These are phyloP conservation scores for Neopestalotiopsis sp. DNA, from an alignment of 2,329 filamentous ascomycete species.

Conservation along the genomic window DNA sequence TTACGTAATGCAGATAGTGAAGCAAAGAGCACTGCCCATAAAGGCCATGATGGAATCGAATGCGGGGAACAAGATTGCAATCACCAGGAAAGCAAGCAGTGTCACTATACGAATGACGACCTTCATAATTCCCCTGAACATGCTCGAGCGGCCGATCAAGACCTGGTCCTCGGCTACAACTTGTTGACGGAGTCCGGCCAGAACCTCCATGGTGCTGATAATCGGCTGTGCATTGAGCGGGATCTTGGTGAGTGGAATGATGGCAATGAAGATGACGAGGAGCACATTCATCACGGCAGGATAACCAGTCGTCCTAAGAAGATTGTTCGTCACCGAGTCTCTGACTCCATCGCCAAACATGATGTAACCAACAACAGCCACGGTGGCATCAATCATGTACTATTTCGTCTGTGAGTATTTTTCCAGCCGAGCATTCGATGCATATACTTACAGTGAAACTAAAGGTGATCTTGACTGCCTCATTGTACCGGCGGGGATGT, in stretches of 20 bases:
- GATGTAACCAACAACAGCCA: slow-evolving; percentile 82
- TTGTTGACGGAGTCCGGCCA: slow-evolving; percentile 69
- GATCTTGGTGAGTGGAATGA: slow-evolving; percentile 96
- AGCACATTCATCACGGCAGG: slow-evolving; percentile 75
- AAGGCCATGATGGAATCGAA: slow-evolving; percentile 93
- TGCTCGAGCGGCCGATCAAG: slow-evolving; percentile 59
- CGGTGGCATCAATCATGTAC: slow-evolving; percentile 80
- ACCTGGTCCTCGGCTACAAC: slow-evolving; percentile 51
- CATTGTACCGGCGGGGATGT: slow-evolving; percentile 78
- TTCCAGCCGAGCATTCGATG: neutral
- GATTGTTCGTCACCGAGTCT: slow-evolving; percentile 90
- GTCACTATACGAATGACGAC: slow-evolving; percentile 68
- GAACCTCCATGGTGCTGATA: slow-evolving; percentile 81
- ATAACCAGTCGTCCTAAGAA: slow-evolving; percentile 77
- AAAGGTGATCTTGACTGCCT: slow-evolving; percentile 80
- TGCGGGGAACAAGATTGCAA: slow-evolving; percentile 73
- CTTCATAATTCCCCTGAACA: slow-evolving; percentile 64
- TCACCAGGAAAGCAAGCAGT: slow-evolving; percentile 74
- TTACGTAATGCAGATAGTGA: slow-evolving; percentile 87
- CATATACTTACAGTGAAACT: slow-evolving; percentile 72
- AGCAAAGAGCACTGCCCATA: slow-evolving; percentile 88
- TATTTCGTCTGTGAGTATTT: slow-evolving; percentile 36
- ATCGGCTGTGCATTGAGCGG: slow-evolving; percentile 89
- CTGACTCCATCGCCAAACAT: slow-evolving; percentile 94
- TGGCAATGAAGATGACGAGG: slow-evolving; percentile 85